phyloP scores from a whole-genome alignment of 768 basidiomycete species.

The Daedaleopsis sinensis region DNA sequence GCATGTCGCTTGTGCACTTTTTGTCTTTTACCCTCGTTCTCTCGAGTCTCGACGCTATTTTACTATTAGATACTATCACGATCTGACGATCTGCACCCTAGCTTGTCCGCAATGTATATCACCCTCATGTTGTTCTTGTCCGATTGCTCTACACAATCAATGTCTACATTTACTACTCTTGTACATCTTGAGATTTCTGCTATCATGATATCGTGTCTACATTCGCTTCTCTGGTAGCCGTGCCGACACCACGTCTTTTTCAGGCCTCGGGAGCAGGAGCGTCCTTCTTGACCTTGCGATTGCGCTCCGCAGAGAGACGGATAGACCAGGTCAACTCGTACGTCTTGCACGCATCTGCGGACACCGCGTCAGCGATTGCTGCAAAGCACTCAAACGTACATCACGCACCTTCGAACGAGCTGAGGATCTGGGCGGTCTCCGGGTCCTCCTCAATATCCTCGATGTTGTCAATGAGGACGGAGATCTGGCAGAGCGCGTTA shows the following conservation, averaged over 20 bases:
- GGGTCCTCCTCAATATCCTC: constrained; percentile 90
- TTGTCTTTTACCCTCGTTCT: neutral
- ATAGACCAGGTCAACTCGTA: constrained; percentile 96
- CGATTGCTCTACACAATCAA: neutral
- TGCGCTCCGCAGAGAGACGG: constrained; percentile 73
- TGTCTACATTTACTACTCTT: neutral
- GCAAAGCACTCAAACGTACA: neutral
- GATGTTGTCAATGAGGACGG: constrained; percentile 86
- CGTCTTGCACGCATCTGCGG: constrained; percentile 78
- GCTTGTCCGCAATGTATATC: neutral
- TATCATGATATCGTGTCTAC: neutral
- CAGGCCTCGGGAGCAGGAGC: constrained; percentile 2
- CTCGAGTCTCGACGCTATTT: neutral
- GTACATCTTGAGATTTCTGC: neutral
- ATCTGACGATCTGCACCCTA: neutral
- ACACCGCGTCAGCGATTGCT: neutral
- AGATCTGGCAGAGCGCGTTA: constrained; percentile 43
- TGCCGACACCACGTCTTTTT: neutral
- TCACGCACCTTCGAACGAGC: constrained; percentile 76
- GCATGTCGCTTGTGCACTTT: too few species aligned
- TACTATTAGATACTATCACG: too few species aligned
- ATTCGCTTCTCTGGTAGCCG: neutral
- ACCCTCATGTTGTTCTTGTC: neutral
- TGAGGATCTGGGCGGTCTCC: constrained; percentile 78
- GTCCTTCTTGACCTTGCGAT: constrained; percentile 41